These are phyloP conservation scores for Cutaneotrichosporon arboriforme DNA, from an alignment of 1,284 basidiomycete genomes.

Conservation along the genomic window DNA sequence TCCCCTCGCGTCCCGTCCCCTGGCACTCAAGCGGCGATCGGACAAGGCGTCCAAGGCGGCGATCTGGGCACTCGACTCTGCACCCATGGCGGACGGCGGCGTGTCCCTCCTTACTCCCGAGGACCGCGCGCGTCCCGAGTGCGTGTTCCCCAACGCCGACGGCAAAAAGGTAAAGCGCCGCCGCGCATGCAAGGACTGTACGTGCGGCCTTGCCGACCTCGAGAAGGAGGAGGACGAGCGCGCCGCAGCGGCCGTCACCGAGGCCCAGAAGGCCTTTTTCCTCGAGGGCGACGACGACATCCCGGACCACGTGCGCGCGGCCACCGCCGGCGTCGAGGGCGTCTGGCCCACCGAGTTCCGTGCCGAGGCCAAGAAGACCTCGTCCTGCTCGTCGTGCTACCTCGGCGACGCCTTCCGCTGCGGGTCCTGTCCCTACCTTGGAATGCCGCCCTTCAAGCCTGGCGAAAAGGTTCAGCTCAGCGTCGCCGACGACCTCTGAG, in stretches of 20 bases:
- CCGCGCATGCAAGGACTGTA: conserved; percentile 86
- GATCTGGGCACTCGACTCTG: conserved; percentile 46
- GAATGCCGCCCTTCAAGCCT: conserved; percentile 94
- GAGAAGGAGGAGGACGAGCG: conserved; percentile 67
- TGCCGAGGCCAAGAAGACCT: conserved; percentile 65
- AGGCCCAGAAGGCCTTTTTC: conserved; percentile 41
- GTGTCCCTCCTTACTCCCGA: conserved; percentile 52
- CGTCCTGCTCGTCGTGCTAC: conserved; percentile 96
- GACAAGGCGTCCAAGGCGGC: conserved; percentile 43
- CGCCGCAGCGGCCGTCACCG: conserved; percentile 41
- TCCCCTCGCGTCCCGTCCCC: conserved; percentile 23
- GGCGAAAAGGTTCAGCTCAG: conserved; percentile 86
- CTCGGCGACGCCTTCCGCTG: conserved; percentile 97
- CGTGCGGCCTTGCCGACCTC: conserved; percentile 86
- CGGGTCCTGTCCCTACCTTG: conserved; percentile 88
- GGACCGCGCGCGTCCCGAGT: conserved; percentile 51
- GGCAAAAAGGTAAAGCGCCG: conserved; percentile 48
- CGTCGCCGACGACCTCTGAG: conserved; percentile 74
- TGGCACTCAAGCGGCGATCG: conserved; percentile 34
- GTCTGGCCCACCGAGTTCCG: conserved; percentile 55
- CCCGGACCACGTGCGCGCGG: conserved; percentile 34
- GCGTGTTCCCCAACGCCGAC: conserved; percentile 38
- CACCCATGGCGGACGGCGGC: conserved; percentile 46
- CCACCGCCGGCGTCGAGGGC: conserved; percentile 41
- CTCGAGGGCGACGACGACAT: conserved; percentile 48